phyloP scores from a whole-genome alignment of 116 monocot species.

The Posidonia oceanica region DNA sequence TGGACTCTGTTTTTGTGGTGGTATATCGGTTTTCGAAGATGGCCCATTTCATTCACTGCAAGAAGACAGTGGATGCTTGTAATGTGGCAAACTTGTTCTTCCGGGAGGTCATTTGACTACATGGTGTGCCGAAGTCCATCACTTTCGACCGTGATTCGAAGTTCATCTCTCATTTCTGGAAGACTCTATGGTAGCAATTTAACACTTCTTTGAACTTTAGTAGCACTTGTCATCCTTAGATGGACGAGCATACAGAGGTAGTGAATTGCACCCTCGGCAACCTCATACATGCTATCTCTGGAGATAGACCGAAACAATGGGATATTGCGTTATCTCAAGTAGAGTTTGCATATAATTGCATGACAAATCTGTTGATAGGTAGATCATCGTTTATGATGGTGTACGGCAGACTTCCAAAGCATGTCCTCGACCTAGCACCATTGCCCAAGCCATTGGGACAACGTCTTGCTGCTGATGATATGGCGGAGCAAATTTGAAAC shows the following conservation, averaged over 20 bases:
- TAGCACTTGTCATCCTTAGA: background rate
- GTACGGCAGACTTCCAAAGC: too few relatives aligned
- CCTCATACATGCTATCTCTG: background rate
- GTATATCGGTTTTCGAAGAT: background rate
- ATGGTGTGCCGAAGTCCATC: background rate
- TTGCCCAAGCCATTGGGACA: too few relatives aligned
- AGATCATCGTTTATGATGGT: too few relatives aligned
- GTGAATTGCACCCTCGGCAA: constrained; percentile 2
- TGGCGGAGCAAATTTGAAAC: too few relatives aligned
- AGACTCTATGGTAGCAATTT: background rate
- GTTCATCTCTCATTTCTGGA: background rate
- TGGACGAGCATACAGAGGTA: background rate
- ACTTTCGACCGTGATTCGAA: background rate
- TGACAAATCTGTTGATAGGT: too few relatives aligned
- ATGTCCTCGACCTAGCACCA: too few relatives aligned
- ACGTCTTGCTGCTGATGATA: too few relatives aligned
- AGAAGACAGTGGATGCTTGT: background rate
- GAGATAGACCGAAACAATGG: background rate
- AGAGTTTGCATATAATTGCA: background rate
- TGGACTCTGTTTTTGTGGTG: background rate
- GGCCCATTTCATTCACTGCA: constrained; percentile 3
- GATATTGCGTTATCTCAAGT: background rate
- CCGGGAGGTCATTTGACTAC: background rate
- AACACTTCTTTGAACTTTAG: background rate
- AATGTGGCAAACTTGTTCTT: background rate